These are phyloP conservation scores for Pseudogymnoascus sp. DNA, from an alignment of 2,329 filamentous ascomycete genomes.

Conservation along the genomic window DNA sequence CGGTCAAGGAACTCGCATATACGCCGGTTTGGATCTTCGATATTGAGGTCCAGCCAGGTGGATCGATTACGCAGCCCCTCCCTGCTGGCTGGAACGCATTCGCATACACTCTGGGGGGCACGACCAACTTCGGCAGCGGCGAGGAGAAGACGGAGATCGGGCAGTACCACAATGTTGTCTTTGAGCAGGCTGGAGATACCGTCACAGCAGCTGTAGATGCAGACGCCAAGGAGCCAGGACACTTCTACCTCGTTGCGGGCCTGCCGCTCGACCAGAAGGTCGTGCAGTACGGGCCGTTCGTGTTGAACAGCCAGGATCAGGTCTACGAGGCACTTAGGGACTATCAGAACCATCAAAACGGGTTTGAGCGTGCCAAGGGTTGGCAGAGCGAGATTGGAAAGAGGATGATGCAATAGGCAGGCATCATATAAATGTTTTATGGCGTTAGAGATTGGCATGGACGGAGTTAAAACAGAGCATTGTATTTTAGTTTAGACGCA, in stretches of 20 bases:
- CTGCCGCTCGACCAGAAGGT: slow-evolving; percentile 72
- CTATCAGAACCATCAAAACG: slow-evolving; percentile 64
- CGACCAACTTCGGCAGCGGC: slow-evolving; percentile 51
- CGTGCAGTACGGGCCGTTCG: slow-evolving; percentile 79
- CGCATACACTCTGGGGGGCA: slow-evolving; percentile 73
- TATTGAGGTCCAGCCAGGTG: slow-evolving; percentile 70
- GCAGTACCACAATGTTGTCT: slow-evolving; percentile 83
- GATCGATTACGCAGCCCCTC: slow-evolving; percentile 63
- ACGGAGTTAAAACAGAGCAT: background rate
- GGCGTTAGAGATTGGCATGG: background rate
- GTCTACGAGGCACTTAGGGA: slow-evolving; percentile 71
- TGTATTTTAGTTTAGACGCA: background rate
- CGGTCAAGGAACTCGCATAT: slow-evolving; percentile 82
- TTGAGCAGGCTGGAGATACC: slow-evolving; percentile 69
- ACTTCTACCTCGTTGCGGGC: slow-evolving; percentile 63
- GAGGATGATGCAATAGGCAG: slow-evolving; percentile 44
- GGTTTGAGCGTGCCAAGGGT: slow-evolving; percentile 68
- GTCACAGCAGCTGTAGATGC: slow-evolving; percentile 63
- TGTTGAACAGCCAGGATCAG: slow-evolving; percentile 62
- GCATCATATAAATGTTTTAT: background rate
- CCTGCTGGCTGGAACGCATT: slow-evolving; percentile 85
- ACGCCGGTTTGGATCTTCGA: slow-evolving; percentile 97
- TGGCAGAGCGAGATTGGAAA: slow-evolving; percentile 88
- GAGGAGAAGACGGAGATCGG: slow-evolving; percentile 45
- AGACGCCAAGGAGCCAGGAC: slow-evolving; percentile 46